A percentile compares a stretch with the other conserved stretches of the same genome.
These are phyloP conservation scores for Sutorius eximius DNA, from an alignment of 1,284 basidiomycete species.

Conservation along the genomic window DNA sequence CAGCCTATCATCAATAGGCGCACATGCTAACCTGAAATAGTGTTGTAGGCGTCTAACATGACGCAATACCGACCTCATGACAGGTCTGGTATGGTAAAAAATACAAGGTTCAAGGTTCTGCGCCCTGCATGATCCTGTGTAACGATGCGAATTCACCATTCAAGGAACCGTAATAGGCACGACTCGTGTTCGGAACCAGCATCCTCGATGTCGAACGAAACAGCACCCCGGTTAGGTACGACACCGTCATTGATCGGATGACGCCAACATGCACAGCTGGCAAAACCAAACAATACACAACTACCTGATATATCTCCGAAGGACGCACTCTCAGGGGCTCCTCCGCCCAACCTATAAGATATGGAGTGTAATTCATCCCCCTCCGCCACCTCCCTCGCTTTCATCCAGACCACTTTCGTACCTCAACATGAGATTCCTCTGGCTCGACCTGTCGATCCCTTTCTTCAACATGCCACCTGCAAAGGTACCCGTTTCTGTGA, in stretches of 20 bases:
- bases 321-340: not conserved
- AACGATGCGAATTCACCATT: not conserved
- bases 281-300: not conserved
- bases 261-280: not conserved
- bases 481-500: constrained; percentile 23
- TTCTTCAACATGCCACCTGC: constrained; percentile 13
- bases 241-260: not conserved
- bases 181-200: not conserved
- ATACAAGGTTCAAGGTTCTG: not conserved
- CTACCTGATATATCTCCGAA: not conserved
- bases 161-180: not conserved
- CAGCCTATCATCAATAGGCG: not conserved
- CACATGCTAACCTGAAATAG: not conserved
- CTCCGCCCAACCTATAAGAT: not conserved
- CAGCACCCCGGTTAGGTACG: too few relatives aligned
- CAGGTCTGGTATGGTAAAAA: not conserved
- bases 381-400: not conserved
- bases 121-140: not conserved
- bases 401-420: not conserved
- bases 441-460: constrained; percentile 21
- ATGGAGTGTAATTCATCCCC: too few relatives aligned
- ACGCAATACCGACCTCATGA: not conserved
- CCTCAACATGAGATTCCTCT: constrained; percentile 20
- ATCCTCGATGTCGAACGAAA: not conserved
- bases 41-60: not conserved